These are phyloP conservation scores for Cinchona pubescens DNA, from an alignment of 257 asterid species.

Conservation along the genomic window DNA sequence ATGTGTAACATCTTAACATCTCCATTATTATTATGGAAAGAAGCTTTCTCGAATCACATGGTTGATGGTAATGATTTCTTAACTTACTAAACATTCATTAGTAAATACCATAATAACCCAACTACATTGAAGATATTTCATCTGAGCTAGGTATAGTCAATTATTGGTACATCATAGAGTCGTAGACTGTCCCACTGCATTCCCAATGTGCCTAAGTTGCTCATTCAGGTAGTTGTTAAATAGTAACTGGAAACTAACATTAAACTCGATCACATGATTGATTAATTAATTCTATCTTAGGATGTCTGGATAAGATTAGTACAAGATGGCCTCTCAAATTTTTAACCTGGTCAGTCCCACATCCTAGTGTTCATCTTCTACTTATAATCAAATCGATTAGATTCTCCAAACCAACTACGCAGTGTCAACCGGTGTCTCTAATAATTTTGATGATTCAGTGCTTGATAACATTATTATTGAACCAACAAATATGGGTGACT, in stretches of 20 bases:
- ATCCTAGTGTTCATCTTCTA: no score
- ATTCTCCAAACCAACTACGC: no score
- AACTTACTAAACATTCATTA: conserved; percentile 15
- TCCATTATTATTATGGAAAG: conserved; percentile 1
- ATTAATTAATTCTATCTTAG: background rate
- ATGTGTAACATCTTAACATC: conserved; percentile 9
- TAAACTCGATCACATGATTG: no score
- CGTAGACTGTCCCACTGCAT: background rate
- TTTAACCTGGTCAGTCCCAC: no score
- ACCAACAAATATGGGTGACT: no score
- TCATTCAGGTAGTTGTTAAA: background rate
- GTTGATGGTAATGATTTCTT: background rate
- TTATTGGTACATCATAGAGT: conserved; percentile 13
- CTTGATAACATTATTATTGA: no score
- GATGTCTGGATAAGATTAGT: background rate
- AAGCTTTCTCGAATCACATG: conserved; percentile 11
- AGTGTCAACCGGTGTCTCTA: no score
- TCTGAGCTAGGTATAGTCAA: background rate
- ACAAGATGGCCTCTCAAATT: no score
- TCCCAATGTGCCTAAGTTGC: background rate
- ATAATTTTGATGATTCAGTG: no score
- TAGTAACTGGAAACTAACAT: background rate
- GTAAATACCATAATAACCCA: conserved; percentile 10
- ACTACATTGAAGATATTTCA: background rate
- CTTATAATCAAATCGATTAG: no score